phyloP scores from a whole-genome alignment of 2,329 filamentous ascomycete species.

The Akanthomyces uredinophilus region DNA sequence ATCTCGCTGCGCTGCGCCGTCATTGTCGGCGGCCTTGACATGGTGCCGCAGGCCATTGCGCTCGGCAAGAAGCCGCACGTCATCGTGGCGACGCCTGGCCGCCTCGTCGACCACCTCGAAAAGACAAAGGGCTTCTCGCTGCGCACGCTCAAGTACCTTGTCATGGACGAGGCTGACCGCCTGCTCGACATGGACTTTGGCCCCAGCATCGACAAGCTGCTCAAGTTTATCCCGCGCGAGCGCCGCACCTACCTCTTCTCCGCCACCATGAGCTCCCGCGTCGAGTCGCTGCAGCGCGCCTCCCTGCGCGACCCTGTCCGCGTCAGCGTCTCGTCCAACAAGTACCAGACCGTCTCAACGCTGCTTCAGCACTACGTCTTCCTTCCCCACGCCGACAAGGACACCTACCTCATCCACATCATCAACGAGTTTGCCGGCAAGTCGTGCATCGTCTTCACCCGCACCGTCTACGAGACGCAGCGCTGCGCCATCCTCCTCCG shows the following conservation, averaged over 20 bases:
- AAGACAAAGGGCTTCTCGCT: slow-evolving; percentile 96
- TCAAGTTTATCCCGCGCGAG: slow-evolving; percentile 79
- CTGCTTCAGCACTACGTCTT: slow-evolving; percentile 83
- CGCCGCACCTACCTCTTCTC: slow-evolving; percentile 84
- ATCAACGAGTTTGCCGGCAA: slow-evolving; percentile 85
- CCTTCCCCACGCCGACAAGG: slow-evolving; percentile 81
- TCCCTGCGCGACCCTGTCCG: slow-evolving; percentile 78
- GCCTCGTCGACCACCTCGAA: slow-evolving; percentile 85
- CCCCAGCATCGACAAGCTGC: slow-evolving; percentile 84
- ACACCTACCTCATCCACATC: slow-evolving; percentile 81
- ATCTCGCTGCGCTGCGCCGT: slow-evolving; percentile 85
- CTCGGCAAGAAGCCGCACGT: slow-evolving; percentile 96
- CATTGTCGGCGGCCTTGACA: slow-evolving; percentile 91
- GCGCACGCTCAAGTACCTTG: slow-evolving; percentile 74
- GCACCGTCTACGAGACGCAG: slow-evolving; percentile 88
- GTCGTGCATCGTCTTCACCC: slow-evolving; percentile 81
- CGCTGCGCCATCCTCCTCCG: slow-evolving; percentile 78
- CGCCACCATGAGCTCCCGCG: slow-evolving; percentile 89
- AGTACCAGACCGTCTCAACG: slow-evolving; percentile 88
- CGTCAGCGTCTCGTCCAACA: slow-evolving; percentile 74
- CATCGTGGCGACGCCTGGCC: slow-evolving; percentile 84
- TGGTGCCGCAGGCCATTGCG: slow-evolving; percentile 86
- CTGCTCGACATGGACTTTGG: slow-evolving; percentile 93
- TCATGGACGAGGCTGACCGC: slow-evolving; percentile 92
- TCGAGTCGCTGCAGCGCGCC: slow-evolving; percentile 87